Conservation (phyloP, 2,329 filamentous ascomycete genomes). For the Davidsoniella virescens region DNA sequence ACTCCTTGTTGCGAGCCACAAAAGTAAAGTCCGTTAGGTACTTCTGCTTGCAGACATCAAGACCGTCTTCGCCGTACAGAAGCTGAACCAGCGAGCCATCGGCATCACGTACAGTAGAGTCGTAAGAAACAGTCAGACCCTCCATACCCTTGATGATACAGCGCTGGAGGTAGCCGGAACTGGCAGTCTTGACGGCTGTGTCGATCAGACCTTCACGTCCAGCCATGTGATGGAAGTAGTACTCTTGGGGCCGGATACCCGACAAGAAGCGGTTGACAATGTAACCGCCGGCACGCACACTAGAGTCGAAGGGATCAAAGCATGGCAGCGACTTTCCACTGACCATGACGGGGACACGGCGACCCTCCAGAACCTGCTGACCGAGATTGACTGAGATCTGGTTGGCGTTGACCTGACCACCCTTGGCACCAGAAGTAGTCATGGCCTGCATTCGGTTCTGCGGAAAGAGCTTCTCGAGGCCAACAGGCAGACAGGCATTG, state of each 20-base stretch:
- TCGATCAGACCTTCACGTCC: slow-evolving; percentile 96
- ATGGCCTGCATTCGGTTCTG: slow-evolving; percentile 98
- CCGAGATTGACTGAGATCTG: slow-evolving; percentile 95
- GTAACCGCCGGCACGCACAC: slow-evolving; percentile 80
- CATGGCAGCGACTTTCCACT: slow-evolving; percentile 92
- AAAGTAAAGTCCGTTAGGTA: slow-evolving; percentile 86
- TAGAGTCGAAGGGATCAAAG: slow-evolving; percentile 82
- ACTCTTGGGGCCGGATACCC: slow-evolving; percentile 90
- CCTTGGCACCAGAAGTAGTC: slow-evolving; percentile 94
- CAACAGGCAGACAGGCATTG: slow-evolving; percentile 58
- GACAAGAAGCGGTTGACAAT: slow-evolving; percentile 95
- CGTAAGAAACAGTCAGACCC: slow-evolving; percentile 79
- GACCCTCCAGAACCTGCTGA: slow-evolving; percentile 88
- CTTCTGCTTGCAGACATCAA: slow-evolving; percentile 87
- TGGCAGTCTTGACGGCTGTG: slow-evolving; percentile 94
- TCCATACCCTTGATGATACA: slow-evolving; percentile 99
- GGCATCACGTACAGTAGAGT: slow-evolving; percentile 82
- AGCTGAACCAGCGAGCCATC: slow-evolving; percentile 92
- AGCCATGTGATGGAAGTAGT: slow-evolving; percentile 99
- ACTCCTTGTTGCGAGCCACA: slow-evolving; percentile 68
- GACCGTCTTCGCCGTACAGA: slow-evolving; percentile 86
- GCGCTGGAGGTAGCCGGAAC: slow-evolving; percentile 88
- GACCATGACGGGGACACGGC: slow-evolving; percentile 91
- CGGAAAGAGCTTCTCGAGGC: slow-evolving; percentile 81
- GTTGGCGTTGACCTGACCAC: slow-evolving; percentile 82